phyloP scores from a whole-genome alignment of 495 filamentous ascomycete species.

The Durotheca rogersii region DNA sequence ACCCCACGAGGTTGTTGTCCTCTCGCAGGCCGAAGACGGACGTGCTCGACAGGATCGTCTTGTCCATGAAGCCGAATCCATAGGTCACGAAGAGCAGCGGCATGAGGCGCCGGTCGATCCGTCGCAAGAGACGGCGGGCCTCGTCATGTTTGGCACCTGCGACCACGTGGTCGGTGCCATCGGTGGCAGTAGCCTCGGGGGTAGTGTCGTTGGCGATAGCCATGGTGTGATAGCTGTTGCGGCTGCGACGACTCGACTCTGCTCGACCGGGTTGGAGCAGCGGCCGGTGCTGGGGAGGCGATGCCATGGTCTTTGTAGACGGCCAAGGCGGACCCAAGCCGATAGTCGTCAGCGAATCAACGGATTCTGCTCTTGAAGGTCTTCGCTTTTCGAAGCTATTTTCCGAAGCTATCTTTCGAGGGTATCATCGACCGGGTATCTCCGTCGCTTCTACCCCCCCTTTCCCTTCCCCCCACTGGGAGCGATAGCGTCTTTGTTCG shows the following conservation, averaged over 20 bases:
- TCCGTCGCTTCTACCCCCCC: constrained; percentile 1
- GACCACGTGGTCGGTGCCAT: neutral
- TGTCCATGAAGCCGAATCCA: constrained; percentile 42
- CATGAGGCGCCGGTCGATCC: constrained; percentile 36
- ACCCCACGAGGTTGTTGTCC: constrained; percentile 37
- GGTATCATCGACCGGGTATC: constrained; percentile 14
- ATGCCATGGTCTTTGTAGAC: constrained; percentile 15
- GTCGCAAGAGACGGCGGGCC: constrained; percentile 29
- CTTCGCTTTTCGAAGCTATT: too few relatives aligned
- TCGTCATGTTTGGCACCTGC: constrained; percentile 14
- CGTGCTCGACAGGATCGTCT: constrained; percentile 40
- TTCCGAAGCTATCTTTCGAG: too few relatives aligned
- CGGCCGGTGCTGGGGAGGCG: constrained; percentile 10
- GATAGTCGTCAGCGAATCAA: constrained; percentile 24
- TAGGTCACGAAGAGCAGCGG: constrained; percentile 35
- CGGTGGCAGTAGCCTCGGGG: neutral
- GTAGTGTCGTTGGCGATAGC: constrained; percentile 3
- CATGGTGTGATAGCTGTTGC: constrained; percentile 5
- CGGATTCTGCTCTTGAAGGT: neutral
- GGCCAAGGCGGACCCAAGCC: too few relatives aligned
- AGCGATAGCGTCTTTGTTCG: neutral
- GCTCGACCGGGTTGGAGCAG: constrained; percentile 12
- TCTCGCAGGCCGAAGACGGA: constrained; percentile 38
- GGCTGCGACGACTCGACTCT: constrained; percentile 7
- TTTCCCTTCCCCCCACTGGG: too few relatives aligned